phyloP scores from a whole-genome alignment of 805 yeast genomes.

The Nakazawaea anatomiae region DNA sequence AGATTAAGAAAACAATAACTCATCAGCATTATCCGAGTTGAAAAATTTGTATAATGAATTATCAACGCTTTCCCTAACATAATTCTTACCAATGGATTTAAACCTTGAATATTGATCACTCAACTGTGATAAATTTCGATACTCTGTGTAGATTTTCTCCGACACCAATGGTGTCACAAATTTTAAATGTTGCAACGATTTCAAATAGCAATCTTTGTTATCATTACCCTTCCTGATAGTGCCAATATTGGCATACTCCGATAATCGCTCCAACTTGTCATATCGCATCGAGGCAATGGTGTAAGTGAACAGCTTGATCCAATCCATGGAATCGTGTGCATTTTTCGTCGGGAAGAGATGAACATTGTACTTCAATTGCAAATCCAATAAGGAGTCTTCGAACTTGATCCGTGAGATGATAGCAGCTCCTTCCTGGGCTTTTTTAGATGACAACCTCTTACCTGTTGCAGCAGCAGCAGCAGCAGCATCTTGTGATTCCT shows the following conservation, averaged over 20 bases:
- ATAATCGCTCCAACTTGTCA: slow-evolving; percentile 51
- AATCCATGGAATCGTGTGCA: slow-evolving; percentile 37
- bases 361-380: slow-evolving; percentile 41
- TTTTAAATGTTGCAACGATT: slow-evolving; percentile 51
- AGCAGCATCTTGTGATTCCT: not conserved
- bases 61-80: slow-evolving; percentile 42
- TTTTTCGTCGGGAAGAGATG: slow-evolving; percentile 47
- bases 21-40: slow-evolving; percentile 44
- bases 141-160: slow-evolving; percentile 34
- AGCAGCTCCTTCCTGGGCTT: not conserved
- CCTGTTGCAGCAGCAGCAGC: too few relatives aligned
- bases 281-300: slow-evolving; percentile 46
- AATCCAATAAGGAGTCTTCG: slow-evolving; percentile 32
- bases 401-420: slow-evolving; percentile 23
- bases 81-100: slow-evolving; percentile 7
- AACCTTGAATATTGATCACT: not conserved
- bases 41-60: slow-evolving; percentile 41
- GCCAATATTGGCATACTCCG: slow-evolving; percentile 50
- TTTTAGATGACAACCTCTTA: too few relatives aligned
- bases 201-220: slow-evolving; percentile 37
- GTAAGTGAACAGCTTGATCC: slow-evolving; percentile 54
- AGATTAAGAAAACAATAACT: slow-evolving; percentile 19
- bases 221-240: slow-evolving; percentile 49
- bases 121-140: slow-evolving; percentile 29
- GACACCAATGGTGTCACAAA: slow-evolving; percentile 50